Base-by-base conservation (phyloP, 306 rosid genomes). In the Dalbergia cultrata region DNA sequence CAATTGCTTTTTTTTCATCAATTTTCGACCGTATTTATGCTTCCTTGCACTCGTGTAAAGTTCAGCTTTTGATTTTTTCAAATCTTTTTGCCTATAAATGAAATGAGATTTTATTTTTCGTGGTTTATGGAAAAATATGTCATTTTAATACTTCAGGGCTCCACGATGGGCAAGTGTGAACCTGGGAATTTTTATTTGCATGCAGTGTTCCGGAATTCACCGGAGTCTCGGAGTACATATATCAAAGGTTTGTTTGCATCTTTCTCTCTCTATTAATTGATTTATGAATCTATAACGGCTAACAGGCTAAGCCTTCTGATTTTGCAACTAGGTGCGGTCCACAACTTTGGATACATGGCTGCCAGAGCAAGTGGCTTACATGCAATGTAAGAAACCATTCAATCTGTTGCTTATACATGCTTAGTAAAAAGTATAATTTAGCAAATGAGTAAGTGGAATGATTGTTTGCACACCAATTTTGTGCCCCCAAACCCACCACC, bases 161-260 rank as follows among this genome's bases (percentile, higher is more conserved):
- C 99, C 99, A 6, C 86, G 99, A 81, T 95, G 99, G 99, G 99
- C 99, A 35, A 95, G 97, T 80, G 97, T 95, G 64, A 95, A 91
- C 85, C 88, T 95, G 39, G 99, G 99, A 80, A 89, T 90, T 68
- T 93, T 95, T 78, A 95, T 95, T 75, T 95, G 99, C 89, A 82
- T 93, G 97, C 97, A 90, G 67, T 95, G 97, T 82, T 95, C 99
- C 16, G 99, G 99, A 84, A 90, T 93, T 84, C 99, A 95, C 82
- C 87, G 99, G 47, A 89, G 97, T 83, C 99, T 93, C 60, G 99
- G 99, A 70, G 99, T 95, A 59, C 99, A 95, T 86, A 91, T 95
- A 82, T 95, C 99, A 69, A 77, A 95, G 97, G 99, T 95, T 71
- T 76, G 34, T 64, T 41, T 33, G 3, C 59, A 66, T n/a, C 7